These are phyloP conservation scores for Paramyrothecium roridum DNA, from an alignment of 2,329 filamentous ascomycete species.

Conservation along the genomic window DNA sequence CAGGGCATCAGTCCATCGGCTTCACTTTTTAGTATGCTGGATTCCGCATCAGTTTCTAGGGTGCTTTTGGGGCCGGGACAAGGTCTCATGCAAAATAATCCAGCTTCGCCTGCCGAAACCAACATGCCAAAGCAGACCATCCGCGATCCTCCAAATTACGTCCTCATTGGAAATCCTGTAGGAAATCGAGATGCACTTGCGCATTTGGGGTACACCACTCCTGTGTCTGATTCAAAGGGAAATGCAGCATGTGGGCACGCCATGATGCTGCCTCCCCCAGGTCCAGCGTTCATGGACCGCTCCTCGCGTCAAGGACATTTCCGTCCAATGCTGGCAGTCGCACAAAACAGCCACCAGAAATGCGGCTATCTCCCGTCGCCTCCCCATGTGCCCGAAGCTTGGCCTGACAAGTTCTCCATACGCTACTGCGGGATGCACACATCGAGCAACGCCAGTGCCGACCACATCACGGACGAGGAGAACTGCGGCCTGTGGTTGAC, in stretches of 20 bases:
- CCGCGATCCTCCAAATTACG: too few relatives aligned
- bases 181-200: too few relatives aligned
- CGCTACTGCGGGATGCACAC: slow-evolving; percentile 34
- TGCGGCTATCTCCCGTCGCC: not conserved
- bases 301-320: not conserved
- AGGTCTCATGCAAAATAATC: too few relatives aligned
- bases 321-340: slow-evolving; percentile 8
- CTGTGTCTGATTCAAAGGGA: too few relatives aligned
- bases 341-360: not conserved
- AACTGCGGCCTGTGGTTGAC: slow-evolving; percentile 54
- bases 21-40: too few relatives aligned
- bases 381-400: not conserved
- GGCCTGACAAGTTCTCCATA: slow-evolving; percentile 23
- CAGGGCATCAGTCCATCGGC: not conserved
- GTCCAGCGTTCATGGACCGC: not conserved
- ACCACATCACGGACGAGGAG: slow-evolving; percentile 22
- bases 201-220: too few relatives aligned
- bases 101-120: too few relatives aligned
- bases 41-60: too few relatives aligned
- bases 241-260: not conserved
- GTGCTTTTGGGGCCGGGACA: too few relatives aligned
- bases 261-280: not conserved
- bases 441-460: slow-evolving; percentile 29
- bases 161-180: too few relatives aligned
- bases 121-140: too few relatives aligned